Evolutionary conservation across 176 grass and related monocot genomes (phyloP).

Genomic region (Ampelocalamus luodianensis): DNA sequence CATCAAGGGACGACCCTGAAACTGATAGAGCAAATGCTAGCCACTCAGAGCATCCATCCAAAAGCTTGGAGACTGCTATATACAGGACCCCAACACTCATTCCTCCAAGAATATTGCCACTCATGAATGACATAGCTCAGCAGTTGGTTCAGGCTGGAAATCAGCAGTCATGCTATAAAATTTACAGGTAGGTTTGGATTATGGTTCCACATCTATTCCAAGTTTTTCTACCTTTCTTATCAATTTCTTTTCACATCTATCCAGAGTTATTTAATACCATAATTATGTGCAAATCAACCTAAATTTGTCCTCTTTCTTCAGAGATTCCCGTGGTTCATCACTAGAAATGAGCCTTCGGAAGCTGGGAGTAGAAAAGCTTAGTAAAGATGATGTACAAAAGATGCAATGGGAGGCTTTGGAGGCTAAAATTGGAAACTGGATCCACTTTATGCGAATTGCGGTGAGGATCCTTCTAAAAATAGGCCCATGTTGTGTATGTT

Average conservation of each 20-base stretch:
- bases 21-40: slow-evolving; percentile 33
- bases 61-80: slow-evolving; percentile 72
- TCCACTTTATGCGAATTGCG: slow-evolving; percentile 89
- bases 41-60: slow-evolving; percentile 60
- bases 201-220: neutral
- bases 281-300: neutral
- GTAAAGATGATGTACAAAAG: slow-evolving; percentile 95
- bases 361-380: slow-evolving; percentile 82
- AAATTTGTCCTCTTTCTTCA: slow-evolving; percentile 32
- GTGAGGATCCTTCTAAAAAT: slow-evolving; percentile 49
- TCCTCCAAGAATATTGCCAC: slow-evolving; percentile 77
- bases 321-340: slow-evolving; percentile 69
- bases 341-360: slow-evolving; percentile 81
- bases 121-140: slow-evolving; percentile 89
- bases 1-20: slow-evolving; percentile 52
- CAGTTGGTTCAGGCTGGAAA: slow-evolving; percentile 89
- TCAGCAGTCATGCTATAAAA: slow-evolving; percentile 64
- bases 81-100: slow-evolving; percentile 80
- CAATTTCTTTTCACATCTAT: slow-evolving; percentile 15
- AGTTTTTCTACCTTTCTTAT: neutral
- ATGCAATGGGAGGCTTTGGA: slow-evolving; percentile 95
- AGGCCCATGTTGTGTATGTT: neutral
- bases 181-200: slow-evolving; percentile 36
- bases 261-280: neutral
- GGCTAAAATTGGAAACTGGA: slow-evolving; percentile 98